phyloP scores from a whole-genome alignment of 768 basidiomycete species.

The Suillus lakei region DNA sequence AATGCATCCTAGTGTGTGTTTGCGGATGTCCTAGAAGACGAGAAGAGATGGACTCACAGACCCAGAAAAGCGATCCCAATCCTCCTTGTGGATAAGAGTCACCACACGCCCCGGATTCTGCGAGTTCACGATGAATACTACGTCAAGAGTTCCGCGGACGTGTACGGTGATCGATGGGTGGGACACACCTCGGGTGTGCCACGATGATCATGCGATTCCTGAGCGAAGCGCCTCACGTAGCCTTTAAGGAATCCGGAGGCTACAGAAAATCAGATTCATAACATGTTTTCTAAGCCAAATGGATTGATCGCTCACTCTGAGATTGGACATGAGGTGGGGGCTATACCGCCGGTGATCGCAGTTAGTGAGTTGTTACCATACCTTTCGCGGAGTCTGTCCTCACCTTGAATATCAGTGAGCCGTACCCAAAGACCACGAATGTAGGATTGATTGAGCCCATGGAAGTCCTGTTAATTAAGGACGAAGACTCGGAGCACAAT shows the following conservation, averaged over 20 bases:
- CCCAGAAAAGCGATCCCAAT: constrained; percentile 81
- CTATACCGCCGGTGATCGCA: constrained; percentile 41
- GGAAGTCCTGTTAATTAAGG: background rate
- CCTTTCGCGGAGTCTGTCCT: constrained; percentile 4
- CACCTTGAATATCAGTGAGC: constrained; percentile 92
- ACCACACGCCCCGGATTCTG: constrained; percentile 89
- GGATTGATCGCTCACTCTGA: constrained; percentile 51
- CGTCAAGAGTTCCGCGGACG: background rate
- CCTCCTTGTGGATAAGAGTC: constrained; percentile 84
- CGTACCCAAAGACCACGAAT: constrained; percentile 90
- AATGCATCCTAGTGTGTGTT: constrained; percentile 30
- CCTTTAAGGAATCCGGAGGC: constrained; percentile 88
- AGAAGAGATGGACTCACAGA: constrained; percentile 45
- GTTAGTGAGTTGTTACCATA: background rate
- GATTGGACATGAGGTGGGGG: constrained; percentile 80
- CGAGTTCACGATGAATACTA: background rate
- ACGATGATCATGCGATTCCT: constrained; percentile 91
- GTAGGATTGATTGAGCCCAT: constrained; percentile 21
- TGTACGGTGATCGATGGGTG: background rate
- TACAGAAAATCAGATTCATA: constrained; percentile 26
- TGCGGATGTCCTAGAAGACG: background rate
- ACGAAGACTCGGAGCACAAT: background rate
- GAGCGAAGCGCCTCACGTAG: constrained; percentile 89
- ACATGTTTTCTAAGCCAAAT: background rate
- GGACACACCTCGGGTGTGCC: constrained; percentile 78